Evolutionary conservation across 2,329 filamentous ascomycete genomes (phyloP).

Genomic region (Esteya vermicola): DNA sequence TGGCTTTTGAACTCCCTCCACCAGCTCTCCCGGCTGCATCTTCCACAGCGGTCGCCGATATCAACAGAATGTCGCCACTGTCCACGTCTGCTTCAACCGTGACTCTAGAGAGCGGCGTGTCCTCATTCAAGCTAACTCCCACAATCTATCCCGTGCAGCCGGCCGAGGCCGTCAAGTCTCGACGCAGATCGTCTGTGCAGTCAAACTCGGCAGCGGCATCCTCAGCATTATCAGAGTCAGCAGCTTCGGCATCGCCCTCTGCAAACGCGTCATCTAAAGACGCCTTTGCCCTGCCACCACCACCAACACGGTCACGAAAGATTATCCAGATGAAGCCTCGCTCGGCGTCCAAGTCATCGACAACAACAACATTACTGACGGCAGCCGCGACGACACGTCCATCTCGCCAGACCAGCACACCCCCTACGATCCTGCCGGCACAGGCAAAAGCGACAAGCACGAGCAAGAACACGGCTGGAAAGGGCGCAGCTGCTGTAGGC

Average conservation of each 20-base stretch:
- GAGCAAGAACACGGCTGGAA: conserved; percentile 8
- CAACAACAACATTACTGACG: conserved; percentile 5
- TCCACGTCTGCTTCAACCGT: too few relatives aligned
- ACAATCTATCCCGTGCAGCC: conserved; percentile 11
- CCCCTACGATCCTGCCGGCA: too few relatives aligned
- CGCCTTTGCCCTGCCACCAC: conserved; percentile 72
- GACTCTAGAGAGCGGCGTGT: background rate
- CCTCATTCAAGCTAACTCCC: conserved; percentile 1
- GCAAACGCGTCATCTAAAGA: too few relatives aligned
- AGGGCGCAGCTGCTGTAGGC: background rate
- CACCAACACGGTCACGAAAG: conserved; percentile 80
- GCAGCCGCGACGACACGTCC: too few relatives aligned
- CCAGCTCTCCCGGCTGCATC: conserved; percentile 46
- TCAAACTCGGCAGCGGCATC: conserved; percentile 15
- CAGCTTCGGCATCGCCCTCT: too few relatives aligned
- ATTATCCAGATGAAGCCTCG: conserved; percentile 95
- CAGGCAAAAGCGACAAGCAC: too few relatives aligned
- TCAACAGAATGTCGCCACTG: conserved; percentile 20
- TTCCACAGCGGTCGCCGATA: conserved; percentile 12
- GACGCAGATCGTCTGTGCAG: conserved; percentile 29
- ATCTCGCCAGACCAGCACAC: too few relatives aligned
- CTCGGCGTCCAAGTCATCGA: conserved; percentile 12
- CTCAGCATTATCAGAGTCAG: too few relatives aligned
- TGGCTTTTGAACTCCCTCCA: conserved; percentile 62
- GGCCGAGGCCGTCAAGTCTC: conserved; percentile 34